Percentiles rank a stretch among this genome's conserved stretches.
Evolutionary conservation across 2,329 filamentous ascomycete species (phyloP).

Genomic region (Clonostachys sp.): DNA sequence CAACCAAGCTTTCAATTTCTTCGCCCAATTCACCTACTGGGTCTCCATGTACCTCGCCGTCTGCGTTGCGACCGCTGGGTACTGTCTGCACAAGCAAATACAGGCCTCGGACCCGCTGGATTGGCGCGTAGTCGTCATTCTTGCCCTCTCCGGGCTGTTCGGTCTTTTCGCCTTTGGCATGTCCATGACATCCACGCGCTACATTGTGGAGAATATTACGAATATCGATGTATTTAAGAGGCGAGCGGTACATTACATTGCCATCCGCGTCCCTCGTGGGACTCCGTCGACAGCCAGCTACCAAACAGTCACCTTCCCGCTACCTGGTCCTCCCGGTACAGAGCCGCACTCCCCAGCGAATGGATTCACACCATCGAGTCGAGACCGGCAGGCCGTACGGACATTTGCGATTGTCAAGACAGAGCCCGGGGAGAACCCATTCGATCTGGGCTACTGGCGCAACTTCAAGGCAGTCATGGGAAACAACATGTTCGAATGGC

Average conservation of each 20-base stretch:
- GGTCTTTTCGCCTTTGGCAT: conserved; percentile 77
- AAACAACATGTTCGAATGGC: conserved; percentile 65
- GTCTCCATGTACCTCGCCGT: conserved; percentile 63
- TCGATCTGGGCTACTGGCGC: conserved; percentile 64
- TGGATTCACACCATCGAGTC: conserved; percentile 10
- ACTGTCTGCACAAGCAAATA: conserved; percentile 54
- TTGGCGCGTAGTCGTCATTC: conserved; percentile 58
- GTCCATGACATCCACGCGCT: conserved; percentile 66
- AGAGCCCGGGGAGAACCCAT: conserved; percentile 74
- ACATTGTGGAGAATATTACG: conserved; percentile 70
- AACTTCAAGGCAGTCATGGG: conserved; percentile 86
- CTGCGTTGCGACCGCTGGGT: conserved; percentile 57
- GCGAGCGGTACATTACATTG: conserved; percentile 64
- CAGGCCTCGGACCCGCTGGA: conserved; percentile 37
- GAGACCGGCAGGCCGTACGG: conserved; percentile 46
- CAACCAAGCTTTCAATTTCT: conserved; percentile 74
- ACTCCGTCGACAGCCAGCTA: conserved; percentile 36
- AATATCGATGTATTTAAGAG: conserved; percentile 75
- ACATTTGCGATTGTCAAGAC: conserved; percentile 79
- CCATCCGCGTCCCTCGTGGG: conserved; percentile 61
- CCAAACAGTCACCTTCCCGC: conserved; percentile 54
- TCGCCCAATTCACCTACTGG: conserved; percentile 81
- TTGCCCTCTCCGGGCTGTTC: conserved; percentile 69
- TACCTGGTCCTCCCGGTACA: conserved; percentile 24
- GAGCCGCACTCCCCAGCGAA: conserved; percentile 3